Conservation (phyloP, 768 basidiomycete species). For the Leccinum obscurum region DNA sequence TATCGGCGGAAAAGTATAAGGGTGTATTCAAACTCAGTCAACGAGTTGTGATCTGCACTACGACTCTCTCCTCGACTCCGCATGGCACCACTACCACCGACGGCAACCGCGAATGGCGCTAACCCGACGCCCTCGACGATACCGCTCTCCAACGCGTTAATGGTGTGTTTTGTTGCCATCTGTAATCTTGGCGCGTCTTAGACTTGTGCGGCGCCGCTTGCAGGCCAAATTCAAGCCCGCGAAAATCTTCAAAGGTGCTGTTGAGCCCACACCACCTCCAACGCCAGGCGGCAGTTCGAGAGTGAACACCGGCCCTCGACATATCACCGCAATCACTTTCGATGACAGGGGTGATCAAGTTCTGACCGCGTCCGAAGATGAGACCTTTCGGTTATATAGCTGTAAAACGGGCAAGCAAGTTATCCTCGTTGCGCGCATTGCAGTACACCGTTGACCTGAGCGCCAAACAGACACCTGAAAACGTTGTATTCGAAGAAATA, state of each 20-base stretch:
- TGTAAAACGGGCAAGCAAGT: constrained; percentile 94
- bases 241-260: constrained; percentile 80
- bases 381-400: constrained; percentile 86
- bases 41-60: constrained; percentile 3
- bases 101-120: constrained; percentile 36
- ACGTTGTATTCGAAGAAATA: constrained; percentile 93
- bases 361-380: constrained; percentile 89
- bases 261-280: constrained; percentile 59
- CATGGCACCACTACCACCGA: constrained; percentile 43
- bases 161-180: constrained; percentile 41
- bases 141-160: constrained; percentile 46
- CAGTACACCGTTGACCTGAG: constrained; percentile 30
- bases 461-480: constrained; percentile 59
- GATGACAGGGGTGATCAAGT: constrained; percentile 88
- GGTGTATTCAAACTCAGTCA: constrained; percentile 58
- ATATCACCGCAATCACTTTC: constrained; percentile 87
- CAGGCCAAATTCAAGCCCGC: constrained; percentile 83
- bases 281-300: constrained; percentile 40
- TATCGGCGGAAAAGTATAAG: constrained; percentile 16
- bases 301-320: constrained; percentile 50
- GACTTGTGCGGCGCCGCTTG: constrained; percentile 4
- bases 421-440: constrained; percentile 21
- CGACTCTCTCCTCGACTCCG: constrained; percentile 21
- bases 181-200: background rate
- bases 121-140: constrained; percentile 36